Percentiles rank a stretch among this genome's conserved stretches.
Evolutionary conservation across 2,329 filamentous ascomycete genomes (phyloP).

Genomic region (Aureobasidium sp.): DNA sequence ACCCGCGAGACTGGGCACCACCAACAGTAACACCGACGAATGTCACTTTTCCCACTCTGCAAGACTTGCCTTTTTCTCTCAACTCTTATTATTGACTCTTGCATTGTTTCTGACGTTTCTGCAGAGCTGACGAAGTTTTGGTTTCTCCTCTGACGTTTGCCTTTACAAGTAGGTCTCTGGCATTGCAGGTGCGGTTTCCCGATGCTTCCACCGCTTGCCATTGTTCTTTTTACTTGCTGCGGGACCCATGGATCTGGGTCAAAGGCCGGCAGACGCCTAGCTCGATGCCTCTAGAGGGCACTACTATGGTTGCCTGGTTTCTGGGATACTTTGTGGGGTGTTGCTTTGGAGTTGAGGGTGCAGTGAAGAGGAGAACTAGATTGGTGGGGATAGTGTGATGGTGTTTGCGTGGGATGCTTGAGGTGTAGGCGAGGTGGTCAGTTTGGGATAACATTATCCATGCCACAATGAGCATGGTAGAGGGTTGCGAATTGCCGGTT

Average conservation of each 20-base stretch:
- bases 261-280: neutral
- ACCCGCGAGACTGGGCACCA: neutral
- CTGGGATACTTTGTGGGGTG: neutral
- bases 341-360: neutral
- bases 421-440: neutral
- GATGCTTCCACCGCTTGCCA: slow-evolving; percentile 4
- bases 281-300: neutral
- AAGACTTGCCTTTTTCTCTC: neutral
- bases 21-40: neutral
- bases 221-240: neutral
- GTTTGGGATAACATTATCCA: neutral
- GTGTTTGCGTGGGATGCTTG: neutral
- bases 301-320: neutral
- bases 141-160: neutral
- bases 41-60: neutral
- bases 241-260: neutral
- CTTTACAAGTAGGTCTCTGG: neutral
- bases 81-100: neutral
- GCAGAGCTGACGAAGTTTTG: neutral
- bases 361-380: neutral
- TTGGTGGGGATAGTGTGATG: neutral
- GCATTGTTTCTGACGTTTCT: neutral
- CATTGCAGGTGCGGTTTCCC: neutral
- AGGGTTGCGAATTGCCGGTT: neutral
- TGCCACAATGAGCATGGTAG: neutral